Conservation (phyloP, 331 rosid species). For the Erythrophleum ivorense region DNA sequence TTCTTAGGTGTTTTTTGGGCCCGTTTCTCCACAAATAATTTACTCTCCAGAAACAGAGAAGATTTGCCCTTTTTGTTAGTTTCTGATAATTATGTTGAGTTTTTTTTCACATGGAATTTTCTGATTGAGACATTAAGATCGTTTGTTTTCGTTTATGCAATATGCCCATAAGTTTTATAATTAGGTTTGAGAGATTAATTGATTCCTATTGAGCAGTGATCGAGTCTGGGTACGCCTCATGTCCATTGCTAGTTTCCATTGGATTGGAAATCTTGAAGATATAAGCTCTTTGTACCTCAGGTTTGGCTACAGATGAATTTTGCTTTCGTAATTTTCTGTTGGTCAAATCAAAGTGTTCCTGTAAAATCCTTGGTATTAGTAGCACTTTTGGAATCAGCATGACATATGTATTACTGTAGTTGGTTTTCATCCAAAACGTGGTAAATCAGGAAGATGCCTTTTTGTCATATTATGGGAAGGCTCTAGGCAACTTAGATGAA, state of each 20-base stretch:
- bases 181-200: not conserved
- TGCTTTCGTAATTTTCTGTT: slow-evolving; percentile 45
- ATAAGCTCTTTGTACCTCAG: slow-evolving; percentile 86
- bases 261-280: slow-evolving; percentile 59
- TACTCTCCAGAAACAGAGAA: slow-evolving; percentile 8
- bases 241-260: not conserved
- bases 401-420: slow-evolving; percentile 45
- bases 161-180: not conserved
- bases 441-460: not conserved
- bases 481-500: not conserved
- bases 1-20: not conserved
- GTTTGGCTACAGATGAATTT: slow-evolving; percentile 67
- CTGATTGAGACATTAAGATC: not conserved
- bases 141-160: not conserved
- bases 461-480: not conserved
- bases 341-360: not conserved
- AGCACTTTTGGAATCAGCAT: not conserved
- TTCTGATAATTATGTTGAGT: not conserved
- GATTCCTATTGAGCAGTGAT: not conserved
- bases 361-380: slow-evolving; percentile 17
- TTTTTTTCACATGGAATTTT: not conserved
- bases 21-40: not conserved
- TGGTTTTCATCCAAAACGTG: slow-evolving; percentile 78
- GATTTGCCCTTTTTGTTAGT: not conserved
- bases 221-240: not conserved